These are phyloP conservation scores for Aspergillus chevalieri DNA, from an alignment of 2,329 filamentous ascomycete species.

Conservation along the genomic window DNA sequence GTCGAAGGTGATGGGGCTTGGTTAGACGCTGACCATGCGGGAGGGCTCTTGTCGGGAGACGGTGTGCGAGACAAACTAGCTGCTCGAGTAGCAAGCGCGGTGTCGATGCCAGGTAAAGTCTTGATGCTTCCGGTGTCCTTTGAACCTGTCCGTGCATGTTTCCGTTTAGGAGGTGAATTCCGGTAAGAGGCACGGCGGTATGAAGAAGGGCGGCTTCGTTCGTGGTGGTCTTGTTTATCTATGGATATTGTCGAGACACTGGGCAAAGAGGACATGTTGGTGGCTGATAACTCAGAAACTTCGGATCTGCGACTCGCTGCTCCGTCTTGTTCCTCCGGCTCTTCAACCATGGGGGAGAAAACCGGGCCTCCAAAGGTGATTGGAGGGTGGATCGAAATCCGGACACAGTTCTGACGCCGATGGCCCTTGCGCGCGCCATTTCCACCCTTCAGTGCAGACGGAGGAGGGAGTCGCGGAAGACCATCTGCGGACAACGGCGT, in stretches of 20 bases:
- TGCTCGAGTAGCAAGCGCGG: slow-evolving; percentile 14
- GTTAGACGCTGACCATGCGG: slow-evolving; percentile 21
- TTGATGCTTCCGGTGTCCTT: slow-evolving; percentile 15
- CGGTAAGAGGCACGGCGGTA: slow-evolving; percentile 8
- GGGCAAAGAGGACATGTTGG: slow-evolving; percentile 10
- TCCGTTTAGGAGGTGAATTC: slow-evolving; percentile 21
- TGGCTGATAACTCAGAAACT: slow-evolving; percentile 14
- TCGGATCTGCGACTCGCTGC: slow-evolving; percentile 18
- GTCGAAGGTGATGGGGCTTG: slow-evolving; percentile 16
- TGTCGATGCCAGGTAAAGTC: slow-evolving; percentile 19
- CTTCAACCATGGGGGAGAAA: slow-evolving; percentile 31
- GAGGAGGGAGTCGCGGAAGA: slow-evolving; percentile 16
- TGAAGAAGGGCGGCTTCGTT: not conserved
- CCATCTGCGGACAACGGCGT: slow-evolving; percentile 18
- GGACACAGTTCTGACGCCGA: slow-evolving; percentile 38
- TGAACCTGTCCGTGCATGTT: slow-evolving; percentile 11
- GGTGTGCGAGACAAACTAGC: slow-evolving; percentile 21
- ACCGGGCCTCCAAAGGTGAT: slow-evolving; percentile 27
- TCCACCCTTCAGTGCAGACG: slow-evolving; percentile 28
- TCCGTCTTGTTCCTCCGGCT: slow-evolving; percentile 29
- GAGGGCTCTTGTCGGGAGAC: slow-evolving; percentile 22
- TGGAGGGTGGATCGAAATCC: slow-evolving; percentile 34
- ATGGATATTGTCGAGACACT: slow-evolving; percentile 13
- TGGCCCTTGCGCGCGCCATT: slow-evolving; percentile 34
- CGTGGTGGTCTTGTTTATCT: not conserved